Percentiles rank a stretch among this genome's conserved stretches.
phyloP scores from a whole-genome alignment of 352 stramenopile species.

The Phytopythium delawarense region DNA sequence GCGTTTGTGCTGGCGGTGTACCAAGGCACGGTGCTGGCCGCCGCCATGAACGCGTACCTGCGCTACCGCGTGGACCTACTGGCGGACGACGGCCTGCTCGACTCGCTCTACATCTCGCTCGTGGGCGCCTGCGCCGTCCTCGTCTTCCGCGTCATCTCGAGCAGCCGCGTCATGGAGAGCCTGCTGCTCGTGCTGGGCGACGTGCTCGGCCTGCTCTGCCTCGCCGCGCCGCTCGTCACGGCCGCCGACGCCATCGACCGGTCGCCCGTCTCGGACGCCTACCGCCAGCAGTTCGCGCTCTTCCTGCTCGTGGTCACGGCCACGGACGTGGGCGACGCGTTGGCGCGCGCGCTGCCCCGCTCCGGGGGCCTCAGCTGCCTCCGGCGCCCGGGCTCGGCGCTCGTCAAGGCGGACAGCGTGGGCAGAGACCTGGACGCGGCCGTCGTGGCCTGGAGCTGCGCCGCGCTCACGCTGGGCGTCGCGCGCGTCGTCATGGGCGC shows the following conservation, averaged over 20 bases:
- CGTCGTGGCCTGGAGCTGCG: constrained; percentile 25
- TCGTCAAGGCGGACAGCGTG: constrained; percentile 20
- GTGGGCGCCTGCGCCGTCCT: constrained; percentile 32
- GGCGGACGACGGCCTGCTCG: constrained; percentile 26
- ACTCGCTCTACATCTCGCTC: constrained; percentile 44
- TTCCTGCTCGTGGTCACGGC: constrained; percentile 46
- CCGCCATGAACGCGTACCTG: constrained; percentile 48
- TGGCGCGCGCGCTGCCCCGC: constrained; percentile 18
- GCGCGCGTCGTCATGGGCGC: constrained; percentile 20
- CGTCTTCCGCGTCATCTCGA: constrained; percentile 44
- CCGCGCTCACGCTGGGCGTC: constrained; percentile 26
- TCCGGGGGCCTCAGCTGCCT: constrained; percentile 13
- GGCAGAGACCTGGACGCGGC: constrained; percentile 28
- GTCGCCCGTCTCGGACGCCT: constrained; percentile 20
- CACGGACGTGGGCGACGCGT: constrained; percentile 31
- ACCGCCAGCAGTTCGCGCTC: constrained; percentile 36
- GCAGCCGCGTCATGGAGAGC: constrained; percentile 43
- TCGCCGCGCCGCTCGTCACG: constrained; percentile 37
- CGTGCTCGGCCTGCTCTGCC: constrained; percentile 31
- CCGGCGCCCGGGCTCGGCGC: neutral
- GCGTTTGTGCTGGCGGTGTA: constrained; percentile 36
- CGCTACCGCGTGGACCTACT: constrained; percentile 33
- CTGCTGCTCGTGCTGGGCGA: constrained; percentile 38
- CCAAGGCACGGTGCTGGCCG: constrained; percentile 39
- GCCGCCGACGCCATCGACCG: constrained; percentile 41